Evolutionary conservation across 2,329 filamentous ascomycete species (phyloP), one percentile per base, ranked within the genome.

Genomic region (Macrophomina tecta): DNA sequence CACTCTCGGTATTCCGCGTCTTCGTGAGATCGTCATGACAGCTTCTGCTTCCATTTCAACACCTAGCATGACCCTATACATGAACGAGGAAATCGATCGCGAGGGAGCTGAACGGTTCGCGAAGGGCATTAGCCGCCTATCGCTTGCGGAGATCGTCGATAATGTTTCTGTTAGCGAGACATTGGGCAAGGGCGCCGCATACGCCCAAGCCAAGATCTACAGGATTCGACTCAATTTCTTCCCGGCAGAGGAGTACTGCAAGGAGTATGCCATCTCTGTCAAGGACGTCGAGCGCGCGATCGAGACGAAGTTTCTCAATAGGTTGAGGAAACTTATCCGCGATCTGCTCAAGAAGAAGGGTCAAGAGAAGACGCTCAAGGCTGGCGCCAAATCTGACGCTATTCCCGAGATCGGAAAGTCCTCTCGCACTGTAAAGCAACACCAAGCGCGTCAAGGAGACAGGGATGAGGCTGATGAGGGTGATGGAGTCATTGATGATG

Each of bases 21-120:
- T 99, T 23, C 87, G 95, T 82, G 95, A 99, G 86, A 97, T 99
- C 73, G 87, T 99, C 71, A 99, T 99, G 95, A 98, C 95, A 58
- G 95, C 95, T 32, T 95, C 92, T 76, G 87, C 89, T 62, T 87
- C 90, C 53, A 97, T 98, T 69, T 91, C 93, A 46, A 99, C 95
- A 0, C 95, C 95, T 1, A 88, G 89, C 5, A 97, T 97, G 93
- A 95, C 92, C 0, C 83, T 98, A 18, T 86, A 91, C 53, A 84
- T 96, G 36, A 91, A 91, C 72, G 83, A 89, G 28, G 91, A 93
- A 72, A 81, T 97, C 42, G 84, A 88, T 1, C 82, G 85, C 40
- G 85, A 88, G 4, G 87, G 94, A 64, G 89, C 88, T 8, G 89
- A 93, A 73, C 87, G 85, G 56, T 98, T 99, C 75, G 91, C 94